Evolutionary conservation across 352 stramenopile genomes (phyloP), one percentile per base, ranked within the genome.

Genomic region (Discostella stelligera): DNA sequence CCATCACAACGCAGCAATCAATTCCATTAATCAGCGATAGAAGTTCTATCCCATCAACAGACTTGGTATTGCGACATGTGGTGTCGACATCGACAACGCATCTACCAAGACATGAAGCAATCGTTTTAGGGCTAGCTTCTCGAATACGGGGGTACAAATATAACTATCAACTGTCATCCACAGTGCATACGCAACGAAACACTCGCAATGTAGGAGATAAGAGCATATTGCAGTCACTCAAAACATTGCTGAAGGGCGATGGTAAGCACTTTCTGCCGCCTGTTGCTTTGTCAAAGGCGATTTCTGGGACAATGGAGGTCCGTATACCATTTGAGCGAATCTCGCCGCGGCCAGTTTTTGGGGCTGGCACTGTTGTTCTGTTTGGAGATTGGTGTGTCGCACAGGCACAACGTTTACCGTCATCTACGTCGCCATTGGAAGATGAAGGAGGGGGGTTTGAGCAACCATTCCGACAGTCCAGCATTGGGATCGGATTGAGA

Each of bases 281-380:
- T 68, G 81, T 79, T 74, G 74, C 60, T n/a, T 20, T 49, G 59
- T 86, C 78, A 16, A 79, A 84, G 0, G 74, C 76, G 9, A 63
- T 93, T 46, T 83, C 67, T 37, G 87, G 87, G 37, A 89, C 82
- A 18, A 70, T 82, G 2, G 87, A 93, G 66, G 13, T 93, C n/a
- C 71, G 87, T 46, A 48, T 93, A 60, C 87, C 87, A 27, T 59
- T 92, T 44, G 54, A 64, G 32, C 32, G 66, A 13, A 18, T 75
- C 44, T 65, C 54, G 20, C 74, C 13, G 50, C 75, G 60, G 73
- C 80, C 67, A 61, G 50, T 60, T n/a, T 37, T 77, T 14, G 21
- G 68, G 39, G 41, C 37, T 39, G 74, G 74, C 27, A 77, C 60
- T 44, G 25, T 92, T 39, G 70, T 90, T 41, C 25, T 91, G 4